Evolutionary conservation across 2,329 filamentous ascomycete species (phyloP), one percentile per base, ranked within the genome.

Genomic region (Aspergillus awamori): DNA sequence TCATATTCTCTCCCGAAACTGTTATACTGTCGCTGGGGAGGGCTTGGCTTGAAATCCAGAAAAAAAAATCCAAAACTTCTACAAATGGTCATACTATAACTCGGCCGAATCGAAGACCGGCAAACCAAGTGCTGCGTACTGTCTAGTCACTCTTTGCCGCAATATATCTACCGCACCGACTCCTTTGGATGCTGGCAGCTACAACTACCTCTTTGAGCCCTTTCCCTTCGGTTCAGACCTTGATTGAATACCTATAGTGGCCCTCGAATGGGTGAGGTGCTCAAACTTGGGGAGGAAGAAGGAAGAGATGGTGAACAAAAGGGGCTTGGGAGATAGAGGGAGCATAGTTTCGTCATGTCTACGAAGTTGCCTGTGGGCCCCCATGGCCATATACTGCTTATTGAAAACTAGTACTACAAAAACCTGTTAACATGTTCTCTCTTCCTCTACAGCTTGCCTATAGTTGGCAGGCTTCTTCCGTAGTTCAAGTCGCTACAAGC

Each of bases 101-200:
- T 8, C n/a, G 26, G n/a, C 26, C 15, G 26, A 51, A 30, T n/a
- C 6, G 26, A 51, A 51, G 47, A 51, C 24, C 26, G 15, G 15
- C 26, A 30, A 17, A 51, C 10, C 47, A 51, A 11, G 26, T 51
- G 47, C n/a, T 51, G 47, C 7, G 26, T 51, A 33, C 26, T 17
- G 30, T 39, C 43, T 22, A 52, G 36, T 45, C 58, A 43, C 48
- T 61, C 54, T 53, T 57, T 62, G 20, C 11, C n/a, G 47, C 47
- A 51, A 30, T 30, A 51, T 30, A 51, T 51, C 30, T 33, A 51
- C 26, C n/a, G 26, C 47, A 30, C 5, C n/a, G 26, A 20, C n/a
- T 51, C n/a, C 22, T n/a, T 49, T 10, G 26, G 28, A 33, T 17
- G 28, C n/a, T 51, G 47, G 15, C 47, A 51, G n/a, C 47, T 51